phyloP scores from a whole-genome alignment of 2,329 filamentous ascomycete genomes.

The Pestalotiopsis sp. region DNA sequence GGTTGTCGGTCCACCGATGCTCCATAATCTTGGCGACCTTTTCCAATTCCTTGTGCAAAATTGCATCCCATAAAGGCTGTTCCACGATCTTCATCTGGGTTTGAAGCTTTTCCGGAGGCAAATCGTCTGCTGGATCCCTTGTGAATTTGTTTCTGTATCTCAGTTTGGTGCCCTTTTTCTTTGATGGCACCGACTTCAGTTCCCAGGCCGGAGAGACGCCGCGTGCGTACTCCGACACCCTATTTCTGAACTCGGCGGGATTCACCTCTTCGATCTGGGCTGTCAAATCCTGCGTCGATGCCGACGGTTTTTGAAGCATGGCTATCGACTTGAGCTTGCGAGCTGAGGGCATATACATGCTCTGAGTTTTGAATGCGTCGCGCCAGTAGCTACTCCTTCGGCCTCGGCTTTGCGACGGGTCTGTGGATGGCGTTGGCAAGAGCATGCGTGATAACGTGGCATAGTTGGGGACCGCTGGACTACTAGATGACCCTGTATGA shows the following conservation, averaged over 20 bases:
- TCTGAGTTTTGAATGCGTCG: not conserved
- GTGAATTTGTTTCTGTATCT: constrained; percentile 17
- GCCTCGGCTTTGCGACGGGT: not conserved
- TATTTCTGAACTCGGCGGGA: constrained; percentile 14
- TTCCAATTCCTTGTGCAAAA: constrained; percentile 13
- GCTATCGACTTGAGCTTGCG: constrained; percentile 16
- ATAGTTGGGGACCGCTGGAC: not conserved
- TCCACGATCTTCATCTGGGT: constrained; percentile 17
- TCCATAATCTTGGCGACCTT: constrained; percentile 16
- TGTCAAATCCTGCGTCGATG: not conserved
- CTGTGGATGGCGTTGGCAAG: not conserved
- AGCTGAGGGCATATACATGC: not conserved
- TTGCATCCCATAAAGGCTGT: constrained; percentile 17
- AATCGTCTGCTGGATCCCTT: constrained; percentile 11
- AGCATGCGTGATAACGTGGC: not conserved
- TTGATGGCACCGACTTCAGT: constrained; percentile 6
- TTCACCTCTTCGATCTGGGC: constrained; percentile 13
- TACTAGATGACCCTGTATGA: not conserved
- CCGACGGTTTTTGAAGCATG: constrained; percentile 11
- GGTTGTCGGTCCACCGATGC: constrained; percentile 16
- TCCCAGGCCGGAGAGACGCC: constrained; percentile 16
- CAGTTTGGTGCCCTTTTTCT: constrained; percentile 10
- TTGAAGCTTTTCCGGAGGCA: constrained; percentile 12
- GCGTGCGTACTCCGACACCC: constrained; percentile 12
- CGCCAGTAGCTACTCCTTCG: not conserved